These are phyloP conservation scores for Lachancea fermentati DNA, from an alignment of 805 yeast species.

Conservation along the genomic window DNA sequence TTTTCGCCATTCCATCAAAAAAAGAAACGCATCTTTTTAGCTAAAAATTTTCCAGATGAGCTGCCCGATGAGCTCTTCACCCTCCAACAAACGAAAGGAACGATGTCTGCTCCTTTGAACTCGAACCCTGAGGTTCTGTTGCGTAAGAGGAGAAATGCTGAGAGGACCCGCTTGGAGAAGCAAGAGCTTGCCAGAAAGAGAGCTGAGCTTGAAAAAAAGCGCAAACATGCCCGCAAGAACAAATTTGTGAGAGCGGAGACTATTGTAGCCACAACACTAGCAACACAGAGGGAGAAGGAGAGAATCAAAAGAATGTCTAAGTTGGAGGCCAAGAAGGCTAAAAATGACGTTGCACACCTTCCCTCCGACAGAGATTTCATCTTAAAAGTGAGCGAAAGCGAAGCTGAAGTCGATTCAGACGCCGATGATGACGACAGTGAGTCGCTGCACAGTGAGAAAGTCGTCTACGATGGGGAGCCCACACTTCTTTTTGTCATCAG, in stretches of 20 bases:
- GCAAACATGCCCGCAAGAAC: constrained; percentile 39
- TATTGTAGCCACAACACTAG: constrained; percentile 58
- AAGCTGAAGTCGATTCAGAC: constrained; percentile 12
- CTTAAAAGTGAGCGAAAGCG: constrained; percentile 28
- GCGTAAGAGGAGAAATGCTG: constrained; percentile 74
- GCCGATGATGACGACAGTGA: constrained; percentile 26
- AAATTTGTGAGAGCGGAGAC: constrained; percentile 72
- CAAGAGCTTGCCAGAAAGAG: constrained; percentile 58
- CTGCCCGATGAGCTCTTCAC: constrained; percentile 1
- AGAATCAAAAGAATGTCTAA: constrained; percentile 60
- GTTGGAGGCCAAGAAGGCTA: constrained; percentile 38
- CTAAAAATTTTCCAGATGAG: neutral
- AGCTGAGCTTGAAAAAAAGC: constrained; percentile 40
- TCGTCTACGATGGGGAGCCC: constrained; percentile 37
- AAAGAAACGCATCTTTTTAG: neutral
- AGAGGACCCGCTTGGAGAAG: constrained; percentile 64
- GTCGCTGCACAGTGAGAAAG: constrained; percentile 29
- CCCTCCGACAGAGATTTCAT: constrained; percentile 33
- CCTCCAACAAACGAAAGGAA: neutral
- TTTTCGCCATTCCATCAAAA: neutral
- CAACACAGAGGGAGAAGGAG: constrained; percentile 61
- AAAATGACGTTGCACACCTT: constrained; percentile 21
- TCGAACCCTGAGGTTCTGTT: constrained; percentile 73
- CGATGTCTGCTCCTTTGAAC: constrained; percentile 32
- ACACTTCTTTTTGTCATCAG: constrained; percentile 62